Percentiles rank a stretch among this genome's conserved stretches.
Conservation (phyloP, 1,284 basidiomycete species). For the Tilletia indica region DNA sequence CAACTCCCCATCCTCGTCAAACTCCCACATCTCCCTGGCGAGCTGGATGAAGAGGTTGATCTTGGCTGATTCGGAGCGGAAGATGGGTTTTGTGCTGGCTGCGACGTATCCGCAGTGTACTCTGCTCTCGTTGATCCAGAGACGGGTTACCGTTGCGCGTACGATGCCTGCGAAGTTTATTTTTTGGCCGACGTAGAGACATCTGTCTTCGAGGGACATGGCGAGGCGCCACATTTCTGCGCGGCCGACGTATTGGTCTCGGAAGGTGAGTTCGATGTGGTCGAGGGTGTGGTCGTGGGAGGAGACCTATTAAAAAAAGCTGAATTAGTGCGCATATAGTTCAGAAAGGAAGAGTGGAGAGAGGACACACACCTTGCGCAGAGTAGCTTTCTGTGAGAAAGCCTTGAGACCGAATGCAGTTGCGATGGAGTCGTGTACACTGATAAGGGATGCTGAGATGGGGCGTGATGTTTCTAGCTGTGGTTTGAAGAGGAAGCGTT, state of each 20-base stretch:
- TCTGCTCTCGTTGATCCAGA: slow-evolving; percentile 56
- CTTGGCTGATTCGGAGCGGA: slow-evolving; percentile 80
- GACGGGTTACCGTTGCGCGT: slow-evolving; percentile 49
- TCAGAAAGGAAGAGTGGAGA: too few relatives aligned
- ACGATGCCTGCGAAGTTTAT: slow-evolving; percentile 49
- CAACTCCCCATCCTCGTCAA: slow-evolving; percentile 79
- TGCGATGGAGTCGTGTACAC: slow-evolving; percentile 11
- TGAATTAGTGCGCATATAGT: too few relatives aligned
- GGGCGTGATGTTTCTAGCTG: background rate
- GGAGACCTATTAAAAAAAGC: slow-evolving; percentile 33
- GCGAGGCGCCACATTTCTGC: slow-evolving; percentile 55
- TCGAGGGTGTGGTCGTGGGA: slow-evolving; percentile 41
- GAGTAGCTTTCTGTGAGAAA: background rate
- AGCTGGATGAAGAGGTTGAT: slow-evolving; percentile 83
- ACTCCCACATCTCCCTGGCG: slow-evolving; percentile 93
- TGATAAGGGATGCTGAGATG: background rate
- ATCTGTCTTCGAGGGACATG: slow-evolving; percentile 46
- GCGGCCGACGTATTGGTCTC: slow-evolving; percentile 53
- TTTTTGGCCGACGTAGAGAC: slow-evolving; percentile 54
- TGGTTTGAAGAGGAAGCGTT: slow-evolving; percentile 16
- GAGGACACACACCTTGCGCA: background rate
- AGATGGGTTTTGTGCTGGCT: slow-evolving; percentile 80
- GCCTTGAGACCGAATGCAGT: slow-evolving; percentile 13
- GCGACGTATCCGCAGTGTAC: slow-evolving; percentile 79
- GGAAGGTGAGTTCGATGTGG: slow-evolving; percentile 55